These are phyloP conservation scores for Solanum appendiculatum DNA, from an alignment of 257 asterid genomes.

Conservation along the genomic window DNA sequence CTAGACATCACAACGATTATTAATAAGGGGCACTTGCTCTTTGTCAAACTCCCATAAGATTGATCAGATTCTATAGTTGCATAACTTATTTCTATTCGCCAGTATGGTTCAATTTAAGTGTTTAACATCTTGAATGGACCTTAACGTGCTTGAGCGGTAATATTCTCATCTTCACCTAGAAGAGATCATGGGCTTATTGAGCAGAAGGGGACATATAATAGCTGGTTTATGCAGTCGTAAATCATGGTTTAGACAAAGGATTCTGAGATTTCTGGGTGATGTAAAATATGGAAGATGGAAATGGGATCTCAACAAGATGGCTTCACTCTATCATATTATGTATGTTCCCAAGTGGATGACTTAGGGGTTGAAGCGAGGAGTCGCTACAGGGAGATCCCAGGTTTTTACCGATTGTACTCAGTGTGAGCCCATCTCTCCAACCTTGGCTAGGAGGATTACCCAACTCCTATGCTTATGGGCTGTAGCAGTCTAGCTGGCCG, in stretches of 20 bases:
- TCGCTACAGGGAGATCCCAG: not conserved
- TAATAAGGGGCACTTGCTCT: not conserved
- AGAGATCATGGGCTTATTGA: not conserved
- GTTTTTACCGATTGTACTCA: not conserved
- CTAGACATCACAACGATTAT: not conserved
- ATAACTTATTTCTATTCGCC: not conserved
- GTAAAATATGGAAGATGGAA: not conserved
- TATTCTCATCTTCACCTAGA: not conserved
- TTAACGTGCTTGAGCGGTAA: not conserved
- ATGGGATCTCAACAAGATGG: not conserved
- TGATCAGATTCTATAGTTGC: not conserved
- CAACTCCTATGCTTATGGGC: not conserved
- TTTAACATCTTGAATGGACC: not conserved
- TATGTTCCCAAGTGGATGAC: not conserved
- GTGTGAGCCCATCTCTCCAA: not conserved
- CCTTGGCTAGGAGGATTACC: not conserved
- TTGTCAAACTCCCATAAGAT: not conserved
- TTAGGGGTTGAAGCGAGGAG: not conserved
- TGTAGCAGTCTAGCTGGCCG: not conserved
- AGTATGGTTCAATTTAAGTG: not conserved
- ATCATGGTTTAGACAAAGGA: not conserved
- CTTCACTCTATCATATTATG: not conserved
- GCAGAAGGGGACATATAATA: not conserved
- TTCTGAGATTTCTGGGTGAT: not conserved
- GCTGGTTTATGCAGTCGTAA: not conserved